Evolutionary conservation across 768 basidiomycete genomes (phyloP).

Genomic region (Termitomyces heimii): DNA sequence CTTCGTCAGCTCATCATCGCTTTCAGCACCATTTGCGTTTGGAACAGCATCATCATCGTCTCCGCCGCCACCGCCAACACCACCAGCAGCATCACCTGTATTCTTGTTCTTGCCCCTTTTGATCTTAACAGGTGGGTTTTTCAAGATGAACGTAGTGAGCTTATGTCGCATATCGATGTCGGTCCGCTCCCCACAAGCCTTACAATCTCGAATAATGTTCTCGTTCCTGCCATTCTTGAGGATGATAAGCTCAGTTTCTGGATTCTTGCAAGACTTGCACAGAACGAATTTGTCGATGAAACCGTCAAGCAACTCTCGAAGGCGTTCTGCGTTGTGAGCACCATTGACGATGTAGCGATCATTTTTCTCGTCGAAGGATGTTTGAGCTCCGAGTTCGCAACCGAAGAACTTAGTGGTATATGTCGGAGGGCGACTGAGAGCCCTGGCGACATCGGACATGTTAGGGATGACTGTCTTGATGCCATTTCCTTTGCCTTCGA

Average conservation of each 20-base stretch:
- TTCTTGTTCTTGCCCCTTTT: constrained; percentile 68
- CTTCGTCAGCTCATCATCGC: constrained; percentile 83
- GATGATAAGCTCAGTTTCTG: constrained; percentile 93
- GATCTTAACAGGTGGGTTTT: constrained; percentile 91
- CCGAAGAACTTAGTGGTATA: constrained; percentile 99
- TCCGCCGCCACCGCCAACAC: constrained; percentile 21
- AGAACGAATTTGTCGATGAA: constrained; percentile 99
- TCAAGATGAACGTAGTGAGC: constrained; percentile 91
- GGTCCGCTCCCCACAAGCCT: constrained; percentile 93
- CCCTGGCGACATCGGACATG: constrained; percentile 96
- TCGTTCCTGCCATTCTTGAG: constrained; percentile 77
- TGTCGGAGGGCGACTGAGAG: constrained; percentile 89
- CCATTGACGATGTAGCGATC: constrained; percentile 99
- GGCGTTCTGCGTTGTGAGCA: constrained; percentile 84
- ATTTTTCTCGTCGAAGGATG: constrained; percentile 92
- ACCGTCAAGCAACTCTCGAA: constrained; percentile 90
- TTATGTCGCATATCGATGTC: constrained; percentile 96
- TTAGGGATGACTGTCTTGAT: constrained; percentile 99
- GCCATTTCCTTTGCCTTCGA: constrained; percentile 98
- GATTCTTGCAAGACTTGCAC: constrained; percentile 97
- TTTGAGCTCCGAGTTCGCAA: constrained; percentile 97
- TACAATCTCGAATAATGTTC: constrained; percentile 93
- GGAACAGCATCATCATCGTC: constrained; percentile 35
- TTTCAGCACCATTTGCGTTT: constrained; percentile 57
- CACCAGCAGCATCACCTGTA: constrained; percentile 21